These are phyloP conservation scores for Solanum sejunctum DNA, from an alignment of 257 asterid genomes.

Conservation along the genomic window DNA sequence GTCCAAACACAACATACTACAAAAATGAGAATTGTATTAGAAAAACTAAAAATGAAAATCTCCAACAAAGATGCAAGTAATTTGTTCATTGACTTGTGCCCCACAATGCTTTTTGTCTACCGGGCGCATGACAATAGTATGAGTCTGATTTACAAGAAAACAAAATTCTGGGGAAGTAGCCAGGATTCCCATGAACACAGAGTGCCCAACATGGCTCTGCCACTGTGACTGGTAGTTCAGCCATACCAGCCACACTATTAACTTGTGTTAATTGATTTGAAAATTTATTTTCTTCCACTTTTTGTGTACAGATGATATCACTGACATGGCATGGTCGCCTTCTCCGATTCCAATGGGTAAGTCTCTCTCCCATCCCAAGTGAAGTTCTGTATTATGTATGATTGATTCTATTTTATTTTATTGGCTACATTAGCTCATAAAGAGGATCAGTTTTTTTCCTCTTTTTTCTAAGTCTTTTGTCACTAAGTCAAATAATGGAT, in stretches of 20 bases:
- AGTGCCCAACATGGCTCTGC: neutral
- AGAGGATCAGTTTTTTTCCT: neutral
- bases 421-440: neutral
- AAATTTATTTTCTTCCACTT: neutral
- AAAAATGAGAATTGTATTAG: neutral
- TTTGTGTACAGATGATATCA: conserved; percentile 59
- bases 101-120: neutral
- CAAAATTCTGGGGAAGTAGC: neutral
- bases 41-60: neutral
- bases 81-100: neutral
- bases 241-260: neutral
- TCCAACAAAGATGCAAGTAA: neutral
- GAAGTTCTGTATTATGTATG: neutral
- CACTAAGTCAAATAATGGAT: neutral
- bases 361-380: neutral
- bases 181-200: neutral
- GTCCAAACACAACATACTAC: neutral
- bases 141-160: neutral
- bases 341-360: conserved; percentile 47
- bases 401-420: neutral
- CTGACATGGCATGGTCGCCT: conserved; percentile 87
- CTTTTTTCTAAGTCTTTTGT: neutral
- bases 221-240: neutral
- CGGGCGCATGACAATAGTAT: neutral
- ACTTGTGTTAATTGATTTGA: neutral